phyloP scores from a whole-genome alignment of 139 green algal species.

The Chlamydomonas eustigma region DNA sequence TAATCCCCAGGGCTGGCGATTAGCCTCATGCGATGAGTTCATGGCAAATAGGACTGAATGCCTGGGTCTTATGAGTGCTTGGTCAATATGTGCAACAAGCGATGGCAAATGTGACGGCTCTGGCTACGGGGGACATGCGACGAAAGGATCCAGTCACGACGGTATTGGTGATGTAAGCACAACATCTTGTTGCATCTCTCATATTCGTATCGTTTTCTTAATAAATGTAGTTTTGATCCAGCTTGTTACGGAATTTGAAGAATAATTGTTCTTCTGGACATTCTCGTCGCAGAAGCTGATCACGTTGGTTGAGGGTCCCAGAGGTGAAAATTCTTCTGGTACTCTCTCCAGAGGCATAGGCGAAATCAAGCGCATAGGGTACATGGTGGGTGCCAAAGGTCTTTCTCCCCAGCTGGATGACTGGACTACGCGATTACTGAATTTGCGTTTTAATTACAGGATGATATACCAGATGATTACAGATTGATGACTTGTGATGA shows the following conservation, averaged over 20 bases:
- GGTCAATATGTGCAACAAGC: not conserved
- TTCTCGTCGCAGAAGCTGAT: not conserved
- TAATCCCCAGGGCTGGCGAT: not conserved
- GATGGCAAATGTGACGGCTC: conserved; percentile 6
- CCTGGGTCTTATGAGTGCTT: not conserved
- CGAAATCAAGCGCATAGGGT: not conserved
- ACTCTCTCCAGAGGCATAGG: not conserved
- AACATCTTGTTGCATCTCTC: not conserved
- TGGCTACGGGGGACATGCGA: conserved; percentile 1
- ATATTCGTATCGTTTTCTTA: not conserved
- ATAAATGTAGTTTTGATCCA: not conserved
- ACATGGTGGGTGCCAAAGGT: conserved; percentile 1
- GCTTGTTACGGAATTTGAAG: not conserved
- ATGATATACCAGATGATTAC: conserved; percentile 14
- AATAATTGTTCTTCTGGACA: not conserved
- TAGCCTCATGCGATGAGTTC: conserved; percentile 1
- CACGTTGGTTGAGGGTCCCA: not conserved
- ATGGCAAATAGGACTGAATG: not conserved
- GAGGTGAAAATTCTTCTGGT: not conserved
- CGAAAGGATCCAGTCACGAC: not conserved
- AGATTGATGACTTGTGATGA: not conserved
- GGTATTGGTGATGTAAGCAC: not conserved
- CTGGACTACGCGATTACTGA: not conserved
- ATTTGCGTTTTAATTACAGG: not conserved
- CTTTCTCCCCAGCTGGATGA: no score